A percentile compares a stretch with the other conserved stretches of the same genome.
Conservation (phyloP, 208 protist species). For the Naegleria fowleri region DNA sequence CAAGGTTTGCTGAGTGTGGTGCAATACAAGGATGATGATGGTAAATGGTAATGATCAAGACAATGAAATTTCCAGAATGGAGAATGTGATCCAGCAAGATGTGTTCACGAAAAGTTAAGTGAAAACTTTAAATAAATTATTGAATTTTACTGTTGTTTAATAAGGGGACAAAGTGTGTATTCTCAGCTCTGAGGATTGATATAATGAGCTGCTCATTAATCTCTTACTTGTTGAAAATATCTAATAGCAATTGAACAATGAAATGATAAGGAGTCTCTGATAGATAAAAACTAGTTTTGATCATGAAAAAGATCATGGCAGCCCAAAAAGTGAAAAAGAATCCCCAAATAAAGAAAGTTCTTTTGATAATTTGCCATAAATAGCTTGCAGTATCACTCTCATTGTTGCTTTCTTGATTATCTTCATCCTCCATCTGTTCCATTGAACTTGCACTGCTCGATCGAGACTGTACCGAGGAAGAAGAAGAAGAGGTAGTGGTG, state of each 20-base stretch:
- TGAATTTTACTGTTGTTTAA: no score
- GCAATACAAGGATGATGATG: no score
- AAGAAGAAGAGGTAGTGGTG: no score
- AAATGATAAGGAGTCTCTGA: not conserved
- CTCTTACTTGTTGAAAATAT: not conserved
- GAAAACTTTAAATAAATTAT: no score
- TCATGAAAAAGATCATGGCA: not conserved
- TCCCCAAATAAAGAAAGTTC: not conserved
- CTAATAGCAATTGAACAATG: not conserved
- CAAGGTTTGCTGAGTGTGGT: constrained; percentile 44
- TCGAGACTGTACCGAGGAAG: no score
- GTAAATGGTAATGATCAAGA: no score
- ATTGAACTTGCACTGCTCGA: not conserved
- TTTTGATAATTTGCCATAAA: not conserved
- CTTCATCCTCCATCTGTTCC: not conserved
- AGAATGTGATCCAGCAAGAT: no score
- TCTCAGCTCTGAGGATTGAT: no score
- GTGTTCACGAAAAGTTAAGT: no score
- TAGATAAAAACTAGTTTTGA: not conserved
- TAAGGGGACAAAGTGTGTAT: no score
- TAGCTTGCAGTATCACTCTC: not conserved
- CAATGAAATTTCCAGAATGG: no score
- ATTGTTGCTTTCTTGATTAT: not conserved
- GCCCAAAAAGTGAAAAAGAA: not conserved
- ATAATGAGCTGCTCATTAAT: no score